Conservation (phyloP, 257 asterid species). For the Euphrasia confusa region DNA sequence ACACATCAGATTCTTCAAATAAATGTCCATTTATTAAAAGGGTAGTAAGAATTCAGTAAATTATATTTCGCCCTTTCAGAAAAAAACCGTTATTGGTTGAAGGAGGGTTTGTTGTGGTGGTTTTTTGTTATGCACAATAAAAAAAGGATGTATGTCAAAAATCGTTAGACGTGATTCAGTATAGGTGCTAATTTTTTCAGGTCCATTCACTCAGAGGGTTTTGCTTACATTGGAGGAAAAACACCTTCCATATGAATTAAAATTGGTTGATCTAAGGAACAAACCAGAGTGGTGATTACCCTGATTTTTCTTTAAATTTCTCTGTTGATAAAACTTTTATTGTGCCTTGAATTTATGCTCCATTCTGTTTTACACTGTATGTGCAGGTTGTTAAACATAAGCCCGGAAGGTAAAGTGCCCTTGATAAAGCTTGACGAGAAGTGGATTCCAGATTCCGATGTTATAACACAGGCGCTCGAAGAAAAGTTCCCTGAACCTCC, state of each 20-base stretch:
- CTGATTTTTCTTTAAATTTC: background rate
- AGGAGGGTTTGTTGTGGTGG: too few relatives aligned
- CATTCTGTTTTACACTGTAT: conserved; percentile 3
- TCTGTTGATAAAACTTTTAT: background rate
- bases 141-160: background rate
- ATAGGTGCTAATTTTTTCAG: conserved; percentile 29
- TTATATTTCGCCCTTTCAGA: too few relatives aligned
- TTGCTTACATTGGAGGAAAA: conserved; percentile 91
- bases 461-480: conserved; percentile 76
- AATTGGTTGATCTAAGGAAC: conserved; percentile 67
- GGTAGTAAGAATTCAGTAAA: too few relatives aligned
- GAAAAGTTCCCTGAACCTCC: conserved; percentile 90
- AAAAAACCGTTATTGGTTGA: too few relatives aligned
- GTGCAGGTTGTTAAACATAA: conserved; percentile 56
- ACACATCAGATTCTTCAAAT: too few relatives aligned
- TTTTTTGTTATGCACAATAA: too few relatives aligned
- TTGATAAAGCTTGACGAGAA: conserved; percentile 76
- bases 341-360: conserved; percentile 5
- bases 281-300: conserved; percentile 84
- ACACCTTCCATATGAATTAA: conserved; percentile 73
- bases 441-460: conserved; percentile 95
- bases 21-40: too few relatives aligned
- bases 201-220: conserved; percentile 90
- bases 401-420: conserved; percentile 97
- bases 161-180: too few relatives aligned